Evolutionary conservation across 2,329 filamentous ascomycete species (phyloP).

Genomic region (Aspergillus fumigatus): DNA sequence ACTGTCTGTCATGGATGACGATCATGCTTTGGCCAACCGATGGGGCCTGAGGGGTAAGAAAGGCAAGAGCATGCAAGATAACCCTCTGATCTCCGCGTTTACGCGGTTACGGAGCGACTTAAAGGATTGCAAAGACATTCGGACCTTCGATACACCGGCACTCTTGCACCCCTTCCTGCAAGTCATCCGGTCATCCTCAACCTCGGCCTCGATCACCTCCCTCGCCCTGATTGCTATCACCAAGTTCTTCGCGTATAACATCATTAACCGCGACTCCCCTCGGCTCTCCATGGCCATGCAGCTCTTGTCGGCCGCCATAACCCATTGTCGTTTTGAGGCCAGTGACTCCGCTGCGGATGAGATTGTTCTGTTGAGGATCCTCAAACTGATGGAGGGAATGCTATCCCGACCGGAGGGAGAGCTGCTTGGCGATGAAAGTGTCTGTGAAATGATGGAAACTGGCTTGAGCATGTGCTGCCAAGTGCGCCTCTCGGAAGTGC

Average conservation of each 20-base stretch:
- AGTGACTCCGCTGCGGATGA: conserved; percentile 94
- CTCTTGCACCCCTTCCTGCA: conserved; percentile 92
- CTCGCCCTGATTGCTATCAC: conserved; percentile 88
- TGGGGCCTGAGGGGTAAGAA: conserved; percentile 95
- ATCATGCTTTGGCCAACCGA: conserved; percentile 62
- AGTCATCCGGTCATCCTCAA: conserved; percentile 93
- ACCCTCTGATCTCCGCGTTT: conserved; percentile 92
- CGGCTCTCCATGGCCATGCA: conserved; percentile 90
- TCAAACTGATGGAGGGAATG: conserved; percentile 98
- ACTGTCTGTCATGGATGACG: conserved; percentile 32
- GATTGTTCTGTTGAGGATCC: conserved; percentile 86
- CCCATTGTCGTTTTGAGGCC: conserved; percentile 95
- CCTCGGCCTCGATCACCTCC: conserved; percentile 92
- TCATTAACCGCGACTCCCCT: conserved; percentile 80
- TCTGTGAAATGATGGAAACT: conserved; percentile 99
- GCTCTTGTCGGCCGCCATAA: conserved; percentile 87
- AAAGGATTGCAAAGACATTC: conserved; percentile 84
- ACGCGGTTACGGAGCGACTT: conserved; percentile 83
- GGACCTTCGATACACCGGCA: conserved; percentile 80
- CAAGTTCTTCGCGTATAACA: conserved; percentile 94
- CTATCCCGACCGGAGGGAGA: conserved; percentile 89
- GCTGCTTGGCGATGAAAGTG: conserved; percentile 93
- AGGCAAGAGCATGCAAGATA: conserved; percentile 95
- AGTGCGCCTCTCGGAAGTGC: conserved; percentile 79
- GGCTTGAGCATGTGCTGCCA: conserved; percentile 97